Base-by-base conservation (phyloP, 140 eudicot species). In the Oenanthe javanica region DNA sequence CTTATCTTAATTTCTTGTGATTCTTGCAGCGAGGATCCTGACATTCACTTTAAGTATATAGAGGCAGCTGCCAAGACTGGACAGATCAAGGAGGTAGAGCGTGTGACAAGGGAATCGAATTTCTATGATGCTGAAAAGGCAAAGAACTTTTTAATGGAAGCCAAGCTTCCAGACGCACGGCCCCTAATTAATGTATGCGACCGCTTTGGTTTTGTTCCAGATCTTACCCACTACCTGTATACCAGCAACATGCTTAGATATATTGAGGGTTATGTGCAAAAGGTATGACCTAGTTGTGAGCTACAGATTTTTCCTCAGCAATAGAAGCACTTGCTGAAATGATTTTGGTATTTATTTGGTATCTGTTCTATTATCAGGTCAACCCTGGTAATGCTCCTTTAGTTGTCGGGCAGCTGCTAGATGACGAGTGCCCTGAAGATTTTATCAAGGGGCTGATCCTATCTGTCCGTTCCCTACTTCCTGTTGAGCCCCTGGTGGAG, bases 401-500 rank as follows among this genome's bases (percentile, higher is more conserved):
- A 84, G 94, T 89, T 80, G 94, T 89, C 4, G 94, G 94, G 55
- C 94, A 89, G 84, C 90, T 89, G 9, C 80, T 89, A 48, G 94
- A 89, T 84, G 94, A 89, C 81, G 94, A 89, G 78, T 89, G 94
- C n/a, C 94, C 94, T 79, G 94, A 89, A 84, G 94, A 89, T 89
- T 89, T 89, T 79, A 89, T 89, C 46, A 89, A 89, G 79, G 94
- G 94, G 31, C 84, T 89, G 18, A 89, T 89, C 57, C 88, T 89
- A 15, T 89, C 94, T 71, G 94, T 89, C 31, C 89, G 94, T 18
- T 89, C 91, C 15, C 86, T 89, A 59, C 91, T 89, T 80, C 94
- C 94, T 23, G 94, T 89, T 63, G 94, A 89, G 81, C 94, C 94
- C 55, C 84, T 89, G 52, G 94, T 89, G 83, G 94, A 85, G 49